Evolutionary conservation across 768 basidiomycete species (phyloP), one percentile per base, ranked within the genome.

Genomic region (Amanita rimosa): DNA sequence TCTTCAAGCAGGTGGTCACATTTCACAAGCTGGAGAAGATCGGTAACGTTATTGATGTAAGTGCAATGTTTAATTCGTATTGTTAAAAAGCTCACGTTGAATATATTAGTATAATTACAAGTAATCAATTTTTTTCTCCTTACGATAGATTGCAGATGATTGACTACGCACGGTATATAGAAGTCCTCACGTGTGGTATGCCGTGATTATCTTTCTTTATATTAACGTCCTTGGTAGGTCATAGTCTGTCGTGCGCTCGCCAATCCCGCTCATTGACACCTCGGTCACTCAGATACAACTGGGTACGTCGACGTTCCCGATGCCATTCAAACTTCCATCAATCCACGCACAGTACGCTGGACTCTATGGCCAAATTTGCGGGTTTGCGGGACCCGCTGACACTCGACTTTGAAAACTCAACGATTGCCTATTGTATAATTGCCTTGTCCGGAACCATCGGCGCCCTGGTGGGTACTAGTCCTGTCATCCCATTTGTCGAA

Each of bases 311-410:
- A 22, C 13, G 26, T 26, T 24, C 37, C 34, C 16, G 16, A 14
- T 8, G 16, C 6, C n/a, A 27, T 17, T 24, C 10, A 19, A 43
- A 7, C 14, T 24, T n/a, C 35, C 27, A 16, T 36, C 49, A 11
- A 47, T 41, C 49, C 63, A 66, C 71, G 67, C 24, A 73, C 69
- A 48, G 89, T 58, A 91, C 89, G 7, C 68, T 93, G 3, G 90
- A 91, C 61, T 84, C 89, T 34, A 91, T 93, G 89, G 85, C 87
- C 46, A 89, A 85, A 61, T 91, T 91, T 53, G 87, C 89, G 5
- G 86, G 85, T n/a, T 73, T 93, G 1, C 85, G 86, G 41, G 83
- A 91, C 58, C 83, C 83, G 1, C 76, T 86, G 11, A 90, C 88
- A 21, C 69, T 89, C 49, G 89, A 93, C 61, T 93, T 93, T 55